A percentile compares a stretch with the other conserved stretches of the same genome.
Conservation (phyloP, 164 flowering plant species). For the Aristolochia californica region DNA sequence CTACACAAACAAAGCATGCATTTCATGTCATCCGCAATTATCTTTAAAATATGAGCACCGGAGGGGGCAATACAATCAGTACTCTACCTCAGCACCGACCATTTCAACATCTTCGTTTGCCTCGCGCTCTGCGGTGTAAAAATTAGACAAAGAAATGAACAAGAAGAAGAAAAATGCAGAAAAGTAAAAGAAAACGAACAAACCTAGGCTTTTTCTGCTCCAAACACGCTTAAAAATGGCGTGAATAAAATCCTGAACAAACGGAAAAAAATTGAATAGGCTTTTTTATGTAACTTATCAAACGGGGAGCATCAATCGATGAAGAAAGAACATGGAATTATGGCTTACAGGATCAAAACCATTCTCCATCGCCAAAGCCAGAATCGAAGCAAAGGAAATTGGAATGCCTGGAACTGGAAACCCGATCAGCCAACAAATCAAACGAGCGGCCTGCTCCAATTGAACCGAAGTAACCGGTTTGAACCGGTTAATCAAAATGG, state of each 20-base stretch:
- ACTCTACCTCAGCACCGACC: not conserved
- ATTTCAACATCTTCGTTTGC: not conserved
- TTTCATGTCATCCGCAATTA: too few relatives aligned
- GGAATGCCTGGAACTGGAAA: too few relatives aligned
- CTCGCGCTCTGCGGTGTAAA: not conserved
- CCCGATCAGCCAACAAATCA: too few relatives aligned
- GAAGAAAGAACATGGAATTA: not conserved
- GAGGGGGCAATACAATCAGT: not conserved
- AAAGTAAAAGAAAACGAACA: not conserved
- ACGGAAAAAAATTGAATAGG: not conserved
- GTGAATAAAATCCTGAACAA: conserved; percentile 1
- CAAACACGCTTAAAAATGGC: conserved; percentile 1
- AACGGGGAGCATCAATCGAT: not conserved
- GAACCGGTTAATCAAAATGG: too few relatives aligned
- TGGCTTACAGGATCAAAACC: conserved; percentile 1
- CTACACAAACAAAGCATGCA: too few relatives aligned
- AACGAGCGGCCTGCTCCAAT: too few relatives aligned
- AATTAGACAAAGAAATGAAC: not conserved
- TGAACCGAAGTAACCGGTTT: too few relatives aligned
- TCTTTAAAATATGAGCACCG: not conserved
- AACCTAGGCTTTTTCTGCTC: not conserved
- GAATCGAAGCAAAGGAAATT: too few relatives aligned
- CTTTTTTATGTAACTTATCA: too few relatives aligned
- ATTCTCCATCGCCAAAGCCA: not conserved
- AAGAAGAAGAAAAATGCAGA: not conserved